Evolutionary conservation across 1,139 yeast genomes (phyloP), one percentile per base, ranked within the genome.

Genomic region (Blastobotrys buckinghamii): DNA sequence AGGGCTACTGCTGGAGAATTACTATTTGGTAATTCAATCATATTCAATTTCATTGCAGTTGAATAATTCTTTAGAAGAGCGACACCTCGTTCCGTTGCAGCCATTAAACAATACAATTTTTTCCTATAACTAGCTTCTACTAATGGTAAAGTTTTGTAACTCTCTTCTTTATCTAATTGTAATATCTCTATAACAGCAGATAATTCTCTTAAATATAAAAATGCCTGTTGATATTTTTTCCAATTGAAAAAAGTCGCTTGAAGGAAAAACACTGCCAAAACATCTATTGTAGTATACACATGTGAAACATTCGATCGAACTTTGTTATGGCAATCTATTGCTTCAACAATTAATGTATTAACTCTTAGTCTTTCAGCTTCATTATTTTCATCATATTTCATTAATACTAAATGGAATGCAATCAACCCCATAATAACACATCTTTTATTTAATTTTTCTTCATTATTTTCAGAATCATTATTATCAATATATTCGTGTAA

Each of bases 41-140:
- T 52, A 34, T 22, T 45, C 19, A 15, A 17, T 8, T 19, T 10
- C 5, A 35, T 35, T 22, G 41, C 40, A 33, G 50, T 32, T 7
- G 57, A 56, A 26, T 39, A 17, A 5, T 20, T 33, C 7, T 51
- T 44, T 10, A 48, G 48, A 19, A 54, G 41, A 12, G 48, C 39
- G 15, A 45, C 51, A 4, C 57, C 57, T 6, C 57, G 42, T 37
- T 54, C 57, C 8, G 57, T 50, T 22, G 48, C 45, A 24, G 29
- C 47, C n/a, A 54, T 39, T 7, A 45, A 42, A 39, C 48, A 53
- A 38, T 41, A 54, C n/a, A 54, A 38, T 16, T 35, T 40, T 22
- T 54, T 47, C 26, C 44, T 51, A 16, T 36, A 33, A 38, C 40
- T 36, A 12, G 40, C 47, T 5, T 36, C 46, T 10, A 33, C 45